Evolutionary conservation across 306 rosid species (phyloP), one percentile per base, ranked within the genome.

Genomic region (Lathyrus sativus): DNA sequence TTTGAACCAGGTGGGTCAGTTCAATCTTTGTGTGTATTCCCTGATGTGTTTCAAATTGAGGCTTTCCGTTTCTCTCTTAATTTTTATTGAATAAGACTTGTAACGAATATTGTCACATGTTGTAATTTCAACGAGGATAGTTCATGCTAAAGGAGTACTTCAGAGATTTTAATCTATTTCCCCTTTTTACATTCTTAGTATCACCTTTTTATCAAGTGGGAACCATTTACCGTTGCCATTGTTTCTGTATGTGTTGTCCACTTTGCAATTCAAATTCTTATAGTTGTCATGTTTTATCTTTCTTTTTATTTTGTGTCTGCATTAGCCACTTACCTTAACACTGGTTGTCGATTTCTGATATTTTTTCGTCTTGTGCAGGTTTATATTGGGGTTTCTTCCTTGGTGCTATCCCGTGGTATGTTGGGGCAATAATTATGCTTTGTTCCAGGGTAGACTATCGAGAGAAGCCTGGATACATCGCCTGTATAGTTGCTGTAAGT

Each of bases 401-500:
- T 53, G 84, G 28, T 79, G 86, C 78, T 18, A 62, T 93, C 66
- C 99, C 99, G 0, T 93, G 99, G 99, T 93, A 86, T 70, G 67
- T 78, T 61, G 99, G 95, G 15, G 97, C 85, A 14, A 48, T 90
- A 64, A 46, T 90, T 77, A 22, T 88, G 58, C 64, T 87, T 46
- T 88, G 89, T 78, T 73, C 83, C 67, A 78, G 95, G 75, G 73
- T 85, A 37, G 96, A 93, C 73, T 54, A 79, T 74, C 79, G 97
- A 56, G 97, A 90, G 89, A 93, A 82, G 78, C 96, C 97, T 0
- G 99, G 99, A 81, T 82, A 72, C 62, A 53, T 90, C 12, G 97
- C 90, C 31, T 93, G 99, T 80, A n/a, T 73, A 50, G 74, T 88
- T 78, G 99, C 86, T 37, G 97, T 93, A 75, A 90, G 99, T 85